Percentiles rank a stretch among this genome's conserved stretches.
These are phyloP conservation scores for Aphanomyces invadans DNA, from an alignment of 352 stramenopile genomes.

Conservation along the genomic window DNA sequence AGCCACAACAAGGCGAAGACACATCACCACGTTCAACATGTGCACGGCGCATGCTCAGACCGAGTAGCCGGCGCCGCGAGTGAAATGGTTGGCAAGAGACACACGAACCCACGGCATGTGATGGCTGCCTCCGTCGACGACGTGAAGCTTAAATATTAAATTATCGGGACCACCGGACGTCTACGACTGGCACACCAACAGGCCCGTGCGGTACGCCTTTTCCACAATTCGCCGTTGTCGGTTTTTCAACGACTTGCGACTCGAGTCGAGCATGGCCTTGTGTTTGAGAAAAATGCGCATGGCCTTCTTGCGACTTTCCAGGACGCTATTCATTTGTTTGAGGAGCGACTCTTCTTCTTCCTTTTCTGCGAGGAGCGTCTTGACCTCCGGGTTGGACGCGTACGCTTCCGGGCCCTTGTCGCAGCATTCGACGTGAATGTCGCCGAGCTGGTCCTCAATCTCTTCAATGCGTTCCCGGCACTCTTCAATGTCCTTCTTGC, in stretches of 20 bases:
- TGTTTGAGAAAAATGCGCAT: slow-evolving; percentile 25
- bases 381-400: not conserved
- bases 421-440: slow-evolving; percentile 9
- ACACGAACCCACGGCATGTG: too few relatives aligned
- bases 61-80: too few relatives aligned
- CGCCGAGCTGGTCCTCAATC: slow-evolving; percentile 19
- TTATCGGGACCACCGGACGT: not conserved
- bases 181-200: slow-evolving; percentile 14
- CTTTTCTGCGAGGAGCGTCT: slow-evolving; percentile 18
- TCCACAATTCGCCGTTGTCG: slow-evolving; percentile 23
- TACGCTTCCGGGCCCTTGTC: slow-evolving; percentile 3
- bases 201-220: slow-evolving; percentile 22
- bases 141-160: slow-evolving; percentile 10
- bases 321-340: slow-evolving; percentile 19
- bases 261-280: slow-evolving; percentile 16
- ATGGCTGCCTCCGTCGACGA: too few relatives aligned
- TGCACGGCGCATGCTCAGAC: too few relatives aligned
- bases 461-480: slow-evolving; percentile 23
- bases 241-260: slow-evolving; percentile 23
- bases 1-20: too few relatives aligned
- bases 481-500: slow-evolving; percentile 24
- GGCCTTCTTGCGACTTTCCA: slow-evolving; percentile 14
- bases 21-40: too few relatives aligned
- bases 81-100: too few relatives aligned
- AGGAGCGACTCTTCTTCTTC: slow-evolving; percentile 24